Evolutionary conservation across 2,329 filamentous ascomycete species (phyloP).

Genomic region (Elsinoe batatas): DNA sequence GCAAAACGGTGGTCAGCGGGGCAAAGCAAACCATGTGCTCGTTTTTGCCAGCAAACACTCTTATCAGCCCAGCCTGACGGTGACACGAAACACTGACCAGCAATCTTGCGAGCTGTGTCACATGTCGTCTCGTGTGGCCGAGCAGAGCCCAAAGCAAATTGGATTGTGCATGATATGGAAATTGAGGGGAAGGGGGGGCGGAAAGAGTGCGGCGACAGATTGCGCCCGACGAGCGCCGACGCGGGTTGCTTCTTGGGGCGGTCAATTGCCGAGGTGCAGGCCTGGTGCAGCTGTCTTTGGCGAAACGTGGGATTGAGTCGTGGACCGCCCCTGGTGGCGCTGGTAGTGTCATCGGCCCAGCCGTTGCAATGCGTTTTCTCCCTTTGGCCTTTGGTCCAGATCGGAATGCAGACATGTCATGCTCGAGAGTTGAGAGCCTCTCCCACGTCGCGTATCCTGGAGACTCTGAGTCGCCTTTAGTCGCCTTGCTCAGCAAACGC

Average conservation of each 20-base stretch:
- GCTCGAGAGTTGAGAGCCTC: not conserved
- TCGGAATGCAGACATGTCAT: conserved; percentile 7
- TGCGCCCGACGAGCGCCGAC: not conserved
- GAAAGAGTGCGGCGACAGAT: not conserved
- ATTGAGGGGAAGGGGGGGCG: not conserved
- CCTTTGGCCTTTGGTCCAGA: conserved; percentile 6
- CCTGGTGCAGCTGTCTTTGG: not conserved
- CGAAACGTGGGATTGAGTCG: conserved; percentile 12
- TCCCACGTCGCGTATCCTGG: too few species aligned
- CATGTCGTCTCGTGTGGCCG: conserved; percentile 1
- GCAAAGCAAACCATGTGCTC: conserved; percentile 5
- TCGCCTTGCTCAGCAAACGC: not conserved
- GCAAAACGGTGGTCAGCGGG: conserved; percentile 11
- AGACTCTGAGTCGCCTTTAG: too few species aligned
- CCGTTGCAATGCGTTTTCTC: conserved; percentile 11
- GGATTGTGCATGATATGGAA: not conserved
- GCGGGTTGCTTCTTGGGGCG: conserved; percentile 1
- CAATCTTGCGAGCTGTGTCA: not conserved
- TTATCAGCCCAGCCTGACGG: not conserved
- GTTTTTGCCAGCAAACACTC: conserved; percentile 9
- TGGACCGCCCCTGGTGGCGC: conserved; percentile 10
- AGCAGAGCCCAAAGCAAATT: not conserved
- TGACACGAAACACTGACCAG: not conserved
- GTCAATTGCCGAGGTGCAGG: conserved; percentile 11
- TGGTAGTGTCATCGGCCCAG: conserved; percentile 11